A percentile compares a stretch with the other conserved stretches of the same genome.
phyloP scores from a whole-genome alignment of 176 grass and related monocot species.

The Panicum miliaceum region DNA sequence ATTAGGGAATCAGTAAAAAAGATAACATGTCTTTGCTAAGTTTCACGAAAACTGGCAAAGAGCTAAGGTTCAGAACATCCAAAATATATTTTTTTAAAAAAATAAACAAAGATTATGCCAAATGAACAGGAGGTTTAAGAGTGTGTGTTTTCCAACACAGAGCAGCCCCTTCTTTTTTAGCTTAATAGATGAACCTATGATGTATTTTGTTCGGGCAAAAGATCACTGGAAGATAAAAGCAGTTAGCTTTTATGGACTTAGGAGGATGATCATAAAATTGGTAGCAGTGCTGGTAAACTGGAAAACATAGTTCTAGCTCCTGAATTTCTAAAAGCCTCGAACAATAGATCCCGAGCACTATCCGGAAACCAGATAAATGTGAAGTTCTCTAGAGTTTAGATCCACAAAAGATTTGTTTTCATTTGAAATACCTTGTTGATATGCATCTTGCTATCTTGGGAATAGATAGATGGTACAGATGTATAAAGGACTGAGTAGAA shows the following conservation, averaged over 20 bases:
- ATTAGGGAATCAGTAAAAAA: conserved; percentile 9
- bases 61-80: background rate
- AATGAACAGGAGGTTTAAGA: conserved; percentile 15
- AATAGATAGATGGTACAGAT: conserved; percentile 1
- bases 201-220: background rate
- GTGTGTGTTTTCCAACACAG: background rate
- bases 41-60: background rate
- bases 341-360: too few relatives aligned
- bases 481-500: background rate
- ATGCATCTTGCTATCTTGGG: conserved; percentile 1
- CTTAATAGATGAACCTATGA: conserved; percentile 29
- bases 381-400: too few relatives aligned
- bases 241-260: conserved; percentile 1
- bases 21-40: background rate
- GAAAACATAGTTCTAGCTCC: too few relatives aligned
- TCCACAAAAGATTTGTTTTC: background rate
- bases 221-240: background rate
- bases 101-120: background rate
- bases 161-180: background rate
- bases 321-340: too few relatives aligned
- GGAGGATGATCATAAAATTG: background rate
- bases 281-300: too few relatives aligned
- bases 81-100: background rate
- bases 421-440: background rate
- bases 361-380: too few relatives aligned